phyloP scores from a whole-genome alignment of 169 alveolate genomes.

The Cystoisospora suis region DNA sequence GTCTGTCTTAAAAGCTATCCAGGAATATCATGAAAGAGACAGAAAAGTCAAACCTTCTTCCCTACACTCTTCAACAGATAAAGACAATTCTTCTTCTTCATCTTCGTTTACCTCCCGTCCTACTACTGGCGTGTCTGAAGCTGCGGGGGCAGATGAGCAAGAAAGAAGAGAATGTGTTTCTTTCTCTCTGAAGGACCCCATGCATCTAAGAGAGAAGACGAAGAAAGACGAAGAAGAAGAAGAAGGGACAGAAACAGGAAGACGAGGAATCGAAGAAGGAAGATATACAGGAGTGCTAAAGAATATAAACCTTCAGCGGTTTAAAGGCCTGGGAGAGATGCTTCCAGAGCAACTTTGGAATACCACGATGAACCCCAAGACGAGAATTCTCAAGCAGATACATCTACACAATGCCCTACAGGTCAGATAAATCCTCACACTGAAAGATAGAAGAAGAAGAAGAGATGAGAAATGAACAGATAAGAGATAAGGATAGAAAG shows the following conservation, averaged over 20 bases:
- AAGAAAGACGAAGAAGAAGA: background rate
- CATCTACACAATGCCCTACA: slow-evolving; percentile 76
- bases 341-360: slow-evolving; percentile 84
- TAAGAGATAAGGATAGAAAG: background rate
- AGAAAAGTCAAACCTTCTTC: no score
- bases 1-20: background rate
- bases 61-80: no score
- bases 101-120: background rate
- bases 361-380: slow-evolving; percentile 84
- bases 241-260: background rate
- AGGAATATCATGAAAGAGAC: background rate
- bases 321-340: slow-evolving; percentile 88
- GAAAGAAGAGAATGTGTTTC: background rate
- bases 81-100: no score
- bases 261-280: background rate
- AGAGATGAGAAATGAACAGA: background rate
- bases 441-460: background rate
- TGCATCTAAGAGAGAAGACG: no score
- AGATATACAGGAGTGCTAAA: no score
- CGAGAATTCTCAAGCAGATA: slow-evolving; percentile 75
- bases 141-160: background rate
- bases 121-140: background rate
- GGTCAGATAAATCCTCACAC: slow-evolving; percentile 40
- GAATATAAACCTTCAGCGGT: slow-evolving; percentile 69
- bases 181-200: no score